Conservation (phyloP, 352 stramenopile species). For the Thalassiosira hispida region DNA sequence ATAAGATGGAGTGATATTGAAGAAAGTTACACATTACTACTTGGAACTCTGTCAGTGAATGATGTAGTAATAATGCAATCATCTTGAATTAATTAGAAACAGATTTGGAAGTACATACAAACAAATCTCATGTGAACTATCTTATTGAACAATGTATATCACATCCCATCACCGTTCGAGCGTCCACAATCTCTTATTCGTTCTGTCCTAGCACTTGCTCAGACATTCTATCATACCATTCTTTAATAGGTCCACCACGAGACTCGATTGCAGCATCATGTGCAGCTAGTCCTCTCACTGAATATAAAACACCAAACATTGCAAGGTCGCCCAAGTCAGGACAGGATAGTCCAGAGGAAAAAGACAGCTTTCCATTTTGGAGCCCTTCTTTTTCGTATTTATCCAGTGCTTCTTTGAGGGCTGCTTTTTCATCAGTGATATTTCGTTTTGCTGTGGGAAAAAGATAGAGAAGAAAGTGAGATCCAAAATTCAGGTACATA, state of each 20-base stretch:
- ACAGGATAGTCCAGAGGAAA: slow-evolving; percentile 35
- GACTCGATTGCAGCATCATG: slow-evolving; percentile 47
- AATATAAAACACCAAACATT: slow-evolving; percentile 72
- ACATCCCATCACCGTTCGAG: no score
- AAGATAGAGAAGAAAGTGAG: not conserved
- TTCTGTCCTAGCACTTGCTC: slow-evolving; percentile 16
- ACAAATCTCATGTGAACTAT: no score
- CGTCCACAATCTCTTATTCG: no score
- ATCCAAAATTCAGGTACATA: slow-evolving; percentile 6
- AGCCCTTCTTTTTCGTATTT: slow-evolving; percentile 59
- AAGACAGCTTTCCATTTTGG: slow-evolving; percentile 38
- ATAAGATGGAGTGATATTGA: not conserved
- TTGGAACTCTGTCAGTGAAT: not conserved
- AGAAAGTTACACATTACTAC: not conserved
- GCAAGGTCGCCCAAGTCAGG: slow-evolving; percentile 75
- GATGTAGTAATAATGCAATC: not conserved
- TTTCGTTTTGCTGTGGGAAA: slow-evolving; percentile 61
- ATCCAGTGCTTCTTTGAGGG: slow-evolving; percentile 60
- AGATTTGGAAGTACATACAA: no score
- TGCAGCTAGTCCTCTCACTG: slow-evolving; percentile 65
- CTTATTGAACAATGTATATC: no score
- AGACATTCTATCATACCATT: slow-evolving; percentile 69
- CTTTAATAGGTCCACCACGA: slow-evolving; percentile 30
- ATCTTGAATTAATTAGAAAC: no score
- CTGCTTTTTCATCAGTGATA: slow-evolving; percentile 72